Base-by-base conservation (phyloP, 805 yeast species). In the Sugiyamaella qingdaonensis region DNA sequence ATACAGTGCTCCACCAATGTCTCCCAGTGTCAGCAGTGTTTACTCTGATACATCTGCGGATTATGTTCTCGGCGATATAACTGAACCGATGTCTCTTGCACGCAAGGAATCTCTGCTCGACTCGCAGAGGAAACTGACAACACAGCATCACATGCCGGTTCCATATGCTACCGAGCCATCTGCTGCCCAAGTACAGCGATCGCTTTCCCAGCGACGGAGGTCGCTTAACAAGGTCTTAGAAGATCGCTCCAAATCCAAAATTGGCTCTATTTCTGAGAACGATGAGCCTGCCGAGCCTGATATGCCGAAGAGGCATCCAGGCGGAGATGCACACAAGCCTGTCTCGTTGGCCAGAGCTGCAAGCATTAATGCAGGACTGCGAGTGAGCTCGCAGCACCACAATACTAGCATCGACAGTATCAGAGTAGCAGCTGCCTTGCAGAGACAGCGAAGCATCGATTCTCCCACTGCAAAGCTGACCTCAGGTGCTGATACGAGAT, bases 81-180 rank as follows among this genome's bases (percentile, higher is more conserved):
- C 34, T 33, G 47, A 33, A 11, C 51, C 55, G 10, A 31, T 37
- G 3, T 44, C 51, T 24, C 47, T 65, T 8, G 55, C 63, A 1
- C 64, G 71, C 10, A 65, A 68, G 45, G 71, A 67, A 52, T 62
- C 67, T 16, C 55, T 68, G 39, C 61, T 60, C 46, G 72, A 68
- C 14, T 59, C 61, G 10, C 67, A 68, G 55, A 52, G 70, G 4
- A 61, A 58, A 29, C 62, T 64, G 7, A 54, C 58, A 2, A 65
- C 70, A 1, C 47, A 49, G 43, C 55, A 55, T 16, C 62, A 60
- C 29, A 49, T 49, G 16, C 50, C 58, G 3, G 41, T 39, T 11
- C 42, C 53, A 4, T 47, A 46, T 18, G 52, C 57, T 5, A 46
- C 53, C 5, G 59, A 48, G 31, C 56, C 54, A 10, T 52, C 58